These are phyloP conservation scores for Clavispora santaluciae DNA, from an alignment of 805 yeast genomes.

Conservation along the genomic window DNA sequence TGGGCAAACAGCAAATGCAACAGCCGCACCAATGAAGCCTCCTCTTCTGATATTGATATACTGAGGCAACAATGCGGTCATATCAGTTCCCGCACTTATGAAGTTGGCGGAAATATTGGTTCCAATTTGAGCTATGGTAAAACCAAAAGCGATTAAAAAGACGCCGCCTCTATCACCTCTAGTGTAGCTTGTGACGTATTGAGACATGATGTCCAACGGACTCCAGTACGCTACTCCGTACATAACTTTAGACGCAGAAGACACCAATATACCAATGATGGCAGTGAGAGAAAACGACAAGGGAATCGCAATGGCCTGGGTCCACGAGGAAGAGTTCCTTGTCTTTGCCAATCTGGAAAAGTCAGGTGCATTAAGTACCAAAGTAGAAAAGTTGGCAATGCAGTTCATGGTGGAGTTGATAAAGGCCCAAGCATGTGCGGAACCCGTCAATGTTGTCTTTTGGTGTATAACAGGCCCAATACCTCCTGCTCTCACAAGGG, in stretches of 20 bases:
- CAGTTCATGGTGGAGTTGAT: conserved; percentile 3
- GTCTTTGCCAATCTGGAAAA: conserved; percentile 3
- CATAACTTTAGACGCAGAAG: conserved; percentile 2
- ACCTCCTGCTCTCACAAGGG: conserved; percentile 2
- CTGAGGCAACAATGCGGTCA: conserved; percentile 3
- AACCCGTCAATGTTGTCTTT: conserved; percentile 1
- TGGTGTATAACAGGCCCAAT: conserved; percentile 1
- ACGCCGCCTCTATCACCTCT: conserved; percentile 1
- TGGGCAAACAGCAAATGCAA: conserved; percentile 2
- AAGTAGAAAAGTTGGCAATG: conserved; percentile 2
- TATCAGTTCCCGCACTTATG: conserved; percentile 1
- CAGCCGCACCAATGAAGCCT: conserved; percentile 1
- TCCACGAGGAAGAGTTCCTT: conserved; percentile 1
- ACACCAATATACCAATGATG: conserved; percentile 3
- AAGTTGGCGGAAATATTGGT: conserved; percentile 2
- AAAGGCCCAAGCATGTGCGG: conserved; percentile 3
- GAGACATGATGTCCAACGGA: conserved; percentile 1
- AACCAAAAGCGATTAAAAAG: conserved; percentile 1
- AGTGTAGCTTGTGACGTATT: conserved; percentile 1
- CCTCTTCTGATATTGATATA: conserved; percentile 3
- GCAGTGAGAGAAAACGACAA: conserved; percentile 1
- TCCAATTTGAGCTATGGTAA: conserved; percentile 1
- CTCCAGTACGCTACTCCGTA: conserved; percentile 1
- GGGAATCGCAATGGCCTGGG: conserved; percentile 2
- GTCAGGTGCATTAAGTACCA: conserved; percentile 2